Evolutionary conservation across 345 rosid species (phyloP).

Genomic region (Crucihimalaya himalaica): DNA sequence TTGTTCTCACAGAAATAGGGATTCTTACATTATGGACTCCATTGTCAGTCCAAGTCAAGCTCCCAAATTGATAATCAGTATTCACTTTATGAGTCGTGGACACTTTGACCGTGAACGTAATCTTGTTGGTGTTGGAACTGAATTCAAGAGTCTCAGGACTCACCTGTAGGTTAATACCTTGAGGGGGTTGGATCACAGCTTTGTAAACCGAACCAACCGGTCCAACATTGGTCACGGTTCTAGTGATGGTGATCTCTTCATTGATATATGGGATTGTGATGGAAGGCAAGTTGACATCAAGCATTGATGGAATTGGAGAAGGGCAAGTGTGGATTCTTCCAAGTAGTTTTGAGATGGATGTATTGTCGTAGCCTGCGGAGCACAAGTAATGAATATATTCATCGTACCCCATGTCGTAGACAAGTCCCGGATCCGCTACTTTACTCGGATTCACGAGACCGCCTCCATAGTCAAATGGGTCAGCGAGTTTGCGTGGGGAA

Average conservation of each 20-base stretch:
- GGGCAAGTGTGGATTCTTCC: conserved; percentile 45
- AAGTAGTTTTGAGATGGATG: conserved; percentile 56
- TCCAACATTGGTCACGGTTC: conserved; percentile 75
- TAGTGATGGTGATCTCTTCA: conserved; percentile 46
- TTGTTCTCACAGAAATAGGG: conserved; percentile 57
- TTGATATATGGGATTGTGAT: conserved; percentile 64
- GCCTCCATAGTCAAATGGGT: conserved; percentile 69
- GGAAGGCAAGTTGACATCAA: conserved; percentile 67
- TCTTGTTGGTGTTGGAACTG: conserved; percentile 45
- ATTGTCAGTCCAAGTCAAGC: conserved; percentile 60
- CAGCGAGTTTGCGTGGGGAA: conserved; percentile 60
- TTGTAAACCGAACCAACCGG: conserved; percentile 49
- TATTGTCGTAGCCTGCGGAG: conserved; percentile 54
- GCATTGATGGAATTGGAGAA: conserved; percentile 45
- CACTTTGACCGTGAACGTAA: conserved; percentile 32
- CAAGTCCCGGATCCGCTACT: conserved; percentile 61
- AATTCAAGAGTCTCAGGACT: conserved; percentile 58
- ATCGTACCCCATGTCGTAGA: conserved; percentile 48
- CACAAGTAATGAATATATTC: conserved; percentile 64
- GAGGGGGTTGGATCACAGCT: conserved; percentile 53
- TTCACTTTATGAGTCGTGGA: conserved; percentile 35
- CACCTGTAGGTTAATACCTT: conserved; percentile 51
- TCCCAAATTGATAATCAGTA: conserved; percentile 62
- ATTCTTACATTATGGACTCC: conserved; percentile 49
- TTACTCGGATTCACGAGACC: conserved; percentile 62